Evolutionary conservation across 176 grass and related monocot species (phyloP).

Genomic region (Coix lacrymajobi): DNA sequence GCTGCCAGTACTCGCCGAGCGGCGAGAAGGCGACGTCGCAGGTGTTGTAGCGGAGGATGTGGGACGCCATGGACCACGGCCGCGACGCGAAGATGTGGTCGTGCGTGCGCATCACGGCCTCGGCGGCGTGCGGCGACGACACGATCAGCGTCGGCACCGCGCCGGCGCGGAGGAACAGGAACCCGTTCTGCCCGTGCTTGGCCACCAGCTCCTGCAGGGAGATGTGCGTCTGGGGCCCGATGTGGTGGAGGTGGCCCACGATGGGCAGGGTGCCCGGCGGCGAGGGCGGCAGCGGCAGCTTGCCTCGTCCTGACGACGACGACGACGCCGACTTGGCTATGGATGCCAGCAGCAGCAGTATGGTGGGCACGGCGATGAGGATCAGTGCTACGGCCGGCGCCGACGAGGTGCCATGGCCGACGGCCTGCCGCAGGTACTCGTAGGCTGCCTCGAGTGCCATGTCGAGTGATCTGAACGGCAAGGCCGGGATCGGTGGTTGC

Average conservation of each 20-base stretch:
- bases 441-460: not conserved
- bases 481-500: not conserved
- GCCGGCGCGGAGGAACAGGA: not conserved
- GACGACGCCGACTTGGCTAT: not conserved
- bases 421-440: not conserved
- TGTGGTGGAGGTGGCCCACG: not conserved
- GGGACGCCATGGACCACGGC: not conserved
- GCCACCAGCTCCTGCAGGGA: not conserved
- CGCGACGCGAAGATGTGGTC: not conserved
- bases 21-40: not conserved
- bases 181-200: not conserved
- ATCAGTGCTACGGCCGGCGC: not conserved
- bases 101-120: not conserved
- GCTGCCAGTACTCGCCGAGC: not conserved
- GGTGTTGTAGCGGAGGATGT: not conserved
- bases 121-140: not conserved
- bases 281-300: not conserved
- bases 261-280: not conserved
- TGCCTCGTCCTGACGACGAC: not conserved
- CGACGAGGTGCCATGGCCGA: not conserved
- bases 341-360: not conserved
- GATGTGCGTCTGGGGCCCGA: not conserved
- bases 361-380: not conserved
- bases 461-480: not conserved
- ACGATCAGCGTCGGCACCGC: not conserved